Percentiles rank a stretch among this genome's conserved stretches.
phyloP scores from a whole-genome alignment of 805 yeast species.

The Dipodascus albidus region DNA sequence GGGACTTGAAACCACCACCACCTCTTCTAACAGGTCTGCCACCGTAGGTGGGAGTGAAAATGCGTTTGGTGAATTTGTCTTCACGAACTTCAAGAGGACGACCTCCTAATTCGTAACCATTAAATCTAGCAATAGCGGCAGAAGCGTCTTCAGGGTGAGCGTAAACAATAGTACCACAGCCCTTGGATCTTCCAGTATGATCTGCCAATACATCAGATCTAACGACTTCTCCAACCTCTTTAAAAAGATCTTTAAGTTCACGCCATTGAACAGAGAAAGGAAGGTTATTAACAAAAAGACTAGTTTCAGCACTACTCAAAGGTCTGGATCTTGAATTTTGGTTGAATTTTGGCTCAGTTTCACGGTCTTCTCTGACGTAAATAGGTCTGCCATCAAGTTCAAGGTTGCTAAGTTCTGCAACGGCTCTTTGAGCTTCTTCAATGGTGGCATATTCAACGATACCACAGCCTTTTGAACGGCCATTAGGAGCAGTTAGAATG shows the following conservation, averaged over 20 bases:
- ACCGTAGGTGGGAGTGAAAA: neutral
- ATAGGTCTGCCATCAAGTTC: conserved; percentile 63
- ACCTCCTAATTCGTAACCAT: conserved; percentile 65
- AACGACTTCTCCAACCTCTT: conserved; percentile 61
- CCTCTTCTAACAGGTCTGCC: neutral
- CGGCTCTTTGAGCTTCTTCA: conserved; percentile 62
- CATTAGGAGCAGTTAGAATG: conserved; percentile 65
- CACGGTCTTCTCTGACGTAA: conserved; percentile 76
- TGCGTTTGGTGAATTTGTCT: conserved; percentile 33
- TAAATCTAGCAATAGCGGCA: conserved; percentile 55
- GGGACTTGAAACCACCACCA: neutral
- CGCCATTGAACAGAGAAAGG: conserved; percentile 81
- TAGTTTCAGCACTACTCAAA: conserved; percentile 14
- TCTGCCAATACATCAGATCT: conserved; percentile 68
- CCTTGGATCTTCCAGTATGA: conserved; percentile 66
- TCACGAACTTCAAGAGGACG: conserved; percentile 70
- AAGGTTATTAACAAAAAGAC: conserved; percentile 68
- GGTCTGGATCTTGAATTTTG: conserved; percentile 11
- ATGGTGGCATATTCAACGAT: conserved; percentile 69
- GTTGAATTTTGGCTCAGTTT: conserved; percentile 21
- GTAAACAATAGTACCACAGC: conserved; percentile 74
- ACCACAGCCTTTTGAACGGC: conserved; percentile 43
- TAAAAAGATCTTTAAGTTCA: conserved; percentile 73
- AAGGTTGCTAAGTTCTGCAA: conserved; percentile 53
- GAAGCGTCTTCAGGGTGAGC: conserved; percentile 55